phyloP scores from a whole-genome alignment of 2,329 filamentous ascomycete genomes.

The Penicillium sp. region DNA sequence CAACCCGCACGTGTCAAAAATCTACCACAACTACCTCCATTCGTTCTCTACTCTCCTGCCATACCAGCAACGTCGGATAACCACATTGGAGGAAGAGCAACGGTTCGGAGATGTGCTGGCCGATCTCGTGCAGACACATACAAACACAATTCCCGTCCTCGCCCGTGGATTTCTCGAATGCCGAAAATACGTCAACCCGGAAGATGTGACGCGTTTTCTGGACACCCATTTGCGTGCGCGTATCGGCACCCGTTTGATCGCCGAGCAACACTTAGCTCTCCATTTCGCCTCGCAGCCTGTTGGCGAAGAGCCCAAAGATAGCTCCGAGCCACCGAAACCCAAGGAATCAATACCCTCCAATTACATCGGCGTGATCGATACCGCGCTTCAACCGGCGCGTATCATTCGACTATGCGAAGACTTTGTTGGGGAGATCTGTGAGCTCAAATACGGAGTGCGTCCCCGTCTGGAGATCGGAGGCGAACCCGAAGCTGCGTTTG shows the following conservation, averaged over 20 bases:
- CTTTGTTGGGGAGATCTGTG: slow-evolving; percentile 93
- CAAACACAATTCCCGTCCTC: slow-evolving; percentile 89
- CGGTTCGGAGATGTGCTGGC: slow-evolving; percentile 89
- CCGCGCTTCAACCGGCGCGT: slow-evolving; percentile 74
- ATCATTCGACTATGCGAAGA: slow-evolving; percentile 82
- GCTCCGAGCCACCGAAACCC: slow-evolving; percentile 2
- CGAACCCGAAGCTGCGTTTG: slow-evolving; percentile 81
- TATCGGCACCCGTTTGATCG: slow-evolving; percentile 90
- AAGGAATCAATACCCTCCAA: slow-evolving; percentile 43
- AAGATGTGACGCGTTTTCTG: slow-evolving; percentile 84
- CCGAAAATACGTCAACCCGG: slow-evolving; percentile 78
- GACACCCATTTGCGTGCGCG: slow-evolving; percentile 91
- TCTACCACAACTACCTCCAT: slow-evolving; percentile 95
- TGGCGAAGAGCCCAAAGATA: slow-evolving; percentile 51
- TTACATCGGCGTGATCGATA: slow-evolving; percentile 96
- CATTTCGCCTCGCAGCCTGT: slow-evolving; percentile 75
- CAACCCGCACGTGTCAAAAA: slow-evolving; percentile 91
- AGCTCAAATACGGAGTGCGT: slow-evolving; percentile 88
- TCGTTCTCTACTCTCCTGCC: slow-evolving; percentile 87
- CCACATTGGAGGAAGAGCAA: slow-evolving; percentile 80
- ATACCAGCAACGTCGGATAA: slow-evolving; percentile 71
- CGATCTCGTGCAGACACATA: slow-evolving; percentile 91
- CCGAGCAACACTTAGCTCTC: slow-evolving; percentile 93
- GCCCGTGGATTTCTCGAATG: slow-evolving; percentile 92
- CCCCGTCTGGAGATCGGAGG: slow-evolving; percentile 80